Conservation (phyloP, 768 basidiomycete genomes). For the Rhodosporidiobolus sp. region DNA sequence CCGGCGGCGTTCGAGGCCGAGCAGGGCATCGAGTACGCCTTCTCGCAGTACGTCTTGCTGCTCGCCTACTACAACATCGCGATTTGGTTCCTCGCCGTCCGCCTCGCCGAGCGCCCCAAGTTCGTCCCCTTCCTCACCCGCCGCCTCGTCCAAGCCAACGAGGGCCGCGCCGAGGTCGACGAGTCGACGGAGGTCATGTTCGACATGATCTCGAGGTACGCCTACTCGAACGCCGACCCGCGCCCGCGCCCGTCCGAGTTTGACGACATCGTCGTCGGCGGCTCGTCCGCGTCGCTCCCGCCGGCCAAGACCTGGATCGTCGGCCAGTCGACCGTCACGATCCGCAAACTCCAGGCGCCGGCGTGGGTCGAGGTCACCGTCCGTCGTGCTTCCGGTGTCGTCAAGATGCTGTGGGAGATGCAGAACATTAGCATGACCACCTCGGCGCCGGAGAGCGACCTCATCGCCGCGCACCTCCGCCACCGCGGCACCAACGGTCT, state of each 20-base stretch:
- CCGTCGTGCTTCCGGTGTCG: slow-evolving; percentile 82
- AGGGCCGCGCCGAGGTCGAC: slow-evolving; percentile 68
- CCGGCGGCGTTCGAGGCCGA: slow-evolving; percentile 25
- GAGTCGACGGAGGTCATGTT: slow-evolving; percentile 93
- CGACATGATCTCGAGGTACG: slow-evolving; percentile 93
- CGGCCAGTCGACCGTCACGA: slow-evolving; percentile 78
- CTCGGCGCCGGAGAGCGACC: slow-evolving; percentile 32
- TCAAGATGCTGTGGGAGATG: slow-evolving; percentile 73
- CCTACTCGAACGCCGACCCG: slow-evolving; percentile 90
- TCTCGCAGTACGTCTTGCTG: slow-evolving; percentile 45
- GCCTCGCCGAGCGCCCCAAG: slow-evolving; percentile 71
- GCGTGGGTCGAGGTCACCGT: slow-evolving; percentile 88
- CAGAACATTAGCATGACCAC: slow-evolving; percentile 84
- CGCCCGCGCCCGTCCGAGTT: slow-evolving; percentile 76
- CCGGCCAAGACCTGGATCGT: slow-evolving; percentile 62
- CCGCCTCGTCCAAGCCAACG: slow-evolving; percentile 80
- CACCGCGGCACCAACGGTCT: slow-evolving; percentile 30
- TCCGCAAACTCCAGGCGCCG: slow-evolving; percentile 65
- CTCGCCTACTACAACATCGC: slow-evolving; percentile 59
- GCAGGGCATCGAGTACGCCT: slow-evolving; percentile 66
- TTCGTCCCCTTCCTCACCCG: slow-evolving; percentile 82
- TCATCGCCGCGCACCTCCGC: slow-evolving; percentile 35
- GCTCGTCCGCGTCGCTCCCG: slow-evolving; percentile 18
- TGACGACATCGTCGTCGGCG: slow-evolving; percentile 70
- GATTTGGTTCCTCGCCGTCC: slow-evolving; percentile 87